Conservation (phyloP, 129 eudicot genomes). For the Pulicaria dysenterica region DNA sequence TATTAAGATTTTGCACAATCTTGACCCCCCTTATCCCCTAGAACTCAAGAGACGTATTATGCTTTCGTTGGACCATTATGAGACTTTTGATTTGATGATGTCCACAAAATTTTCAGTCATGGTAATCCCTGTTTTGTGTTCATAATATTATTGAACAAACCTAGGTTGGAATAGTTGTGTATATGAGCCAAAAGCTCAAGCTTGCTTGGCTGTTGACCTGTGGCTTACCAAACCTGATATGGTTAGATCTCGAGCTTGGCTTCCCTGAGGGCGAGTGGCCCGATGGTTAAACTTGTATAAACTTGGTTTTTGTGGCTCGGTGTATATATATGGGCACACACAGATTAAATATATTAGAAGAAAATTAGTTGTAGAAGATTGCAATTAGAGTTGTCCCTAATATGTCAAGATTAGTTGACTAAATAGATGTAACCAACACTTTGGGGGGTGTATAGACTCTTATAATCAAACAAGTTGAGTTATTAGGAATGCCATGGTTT, state of each 20-base stretch:
- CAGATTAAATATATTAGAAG: neutral
- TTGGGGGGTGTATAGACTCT: neutral
- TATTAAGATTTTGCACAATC: slow-evolving; percentile 21
- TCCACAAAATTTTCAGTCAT: slow-evolving; percentile 13
- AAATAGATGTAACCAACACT: neutral
- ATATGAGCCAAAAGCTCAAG: slow-evolving; percentile 11
- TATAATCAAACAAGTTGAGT: neutral
- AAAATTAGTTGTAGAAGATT: too few relatives aligned
- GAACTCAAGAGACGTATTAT: slow-evolving; percentile 22
- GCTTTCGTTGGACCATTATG: slow-evolving; percentile 20
- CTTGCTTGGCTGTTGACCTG: neutral
- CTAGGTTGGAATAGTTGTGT: slow-evolving; percentile 23
- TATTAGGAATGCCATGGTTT: neutral
- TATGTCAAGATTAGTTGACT: neutral
- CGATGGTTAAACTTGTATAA: slow-evolving; percentile 2
- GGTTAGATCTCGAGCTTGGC: slow-evolving; percentile 3
- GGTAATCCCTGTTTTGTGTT: slow-evolving; percentile 13
- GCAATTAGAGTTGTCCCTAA: too few relatives aligned
- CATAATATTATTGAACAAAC: neutral
- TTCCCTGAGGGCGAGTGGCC: neutral
- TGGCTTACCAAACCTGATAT: neutral
- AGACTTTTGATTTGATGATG: slow-evolving; percentile 25
- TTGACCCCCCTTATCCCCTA: slow-evolving; percentile 31
- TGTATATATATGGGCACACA: neutral
- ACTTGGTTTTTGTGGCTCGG: slow-evolving; percentile 16